A percentile compares a stretch with the other conserved stretches of the same genome.
Conservation (phyloP, 2,329 filamentous ascomycete species). For the Huntiella decipiens region DNA sequence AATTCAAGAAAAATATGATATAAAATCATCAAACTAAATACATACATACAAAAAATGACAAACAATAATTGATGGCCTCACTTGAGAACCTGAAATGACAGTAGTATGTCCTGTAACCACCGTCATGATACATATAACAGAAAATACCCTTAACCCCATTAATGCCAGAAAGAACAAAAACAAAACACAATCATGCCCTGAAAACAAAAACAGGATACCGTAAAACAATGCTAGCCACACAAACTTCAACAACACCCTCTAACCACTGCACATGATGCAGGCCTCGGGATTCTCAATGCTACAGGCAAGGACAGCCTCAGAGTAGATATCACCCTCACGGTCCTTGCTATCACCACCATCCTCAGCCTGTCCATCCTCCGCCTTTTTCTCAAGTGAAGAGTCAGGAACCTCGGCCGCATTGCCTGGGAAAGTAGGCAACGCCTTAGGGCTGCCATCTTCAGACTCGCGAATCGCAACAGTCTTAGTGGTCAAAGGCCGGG, state of each 20-base stretch:
- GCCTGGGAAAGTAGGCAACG: constrained; percentile 52
- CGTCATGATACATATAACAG: not conserved
- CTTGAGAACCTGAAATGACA: not conserved
- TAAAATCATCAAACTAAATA: too few species aligned
- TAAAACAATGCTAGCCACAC: not conserved
- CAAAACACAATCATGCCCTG: not conserved
- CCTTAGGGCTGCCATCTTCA: constrained; percentile 59
- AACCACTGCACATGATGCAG: constrained; percentile 96
- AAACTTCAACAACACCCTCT: constrained; percentile 15
- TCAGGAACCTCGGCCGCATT: constrained; percentile 43
- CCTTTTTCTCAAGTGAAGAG: constrained; percentile 31
- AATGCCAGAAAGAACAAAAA: constrained; percentile 1
- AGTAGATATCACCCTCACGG: constrained; percentile 84
- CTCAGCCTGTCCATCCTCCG: constrained; percentile 50
- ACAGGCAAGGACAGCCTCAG: constrained; percentile 76
- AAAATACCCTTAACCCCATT: not conserved
- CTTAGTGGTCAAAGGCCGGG: constrained; percentile 50
- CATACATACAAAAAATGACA: too few species aligned
- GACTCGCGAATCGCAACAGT: constrained; percentile 35
- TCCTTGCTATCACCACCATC: constrained; percentile 50
- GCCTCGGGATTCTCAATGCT: constrained; percentile 94
- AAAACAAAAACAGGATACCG: not conserved
- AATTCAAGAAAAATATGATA: too few species aligned
- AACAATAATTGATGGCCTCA: not conserved
- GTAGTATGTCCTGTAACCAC: too few species aligned